These are phyloP conservation scores for Pseudocercospora eumusae DNA, from an alignment of 2,329 filamentous ascomycete genomes.

Conservation along the genomic window DNA sequence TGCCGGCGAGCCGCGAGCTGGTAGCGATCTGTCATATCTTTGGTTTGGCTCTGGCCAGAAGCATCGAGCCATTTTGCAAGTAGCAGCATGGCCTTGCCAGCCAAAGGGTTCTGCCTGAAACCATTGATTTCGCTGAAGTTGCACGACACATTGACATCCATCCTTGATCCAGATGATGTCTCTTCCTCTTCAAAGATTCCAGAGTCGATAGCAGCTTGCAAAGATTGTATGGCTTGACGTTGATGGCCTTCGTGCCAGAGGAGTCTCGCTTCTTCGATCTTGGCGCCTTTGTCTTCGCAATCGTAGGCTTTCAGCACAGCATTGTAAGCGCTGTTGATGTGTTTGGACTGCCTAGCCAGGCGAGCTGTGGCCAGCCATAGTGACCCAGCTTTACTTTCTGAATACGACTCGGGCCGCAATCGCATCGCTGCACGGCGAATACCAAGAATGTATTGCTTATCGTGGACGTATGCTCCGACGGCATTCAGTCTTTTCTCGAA, in stretches of 20 bases:
- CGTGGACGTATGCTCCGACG: slow-evolving; percentile 81
- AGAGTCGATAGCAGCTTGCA: slow-evolving; percentile 80
- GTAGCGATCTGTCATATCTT: slow-evolving; percentile 77
- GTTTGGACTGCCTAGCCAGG: slow-evolving; percentile 81
- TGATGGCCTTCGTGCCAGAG: slow-evolving; percentile 93
- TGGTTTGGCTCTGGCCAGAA: slow-evolving; percentile 88
- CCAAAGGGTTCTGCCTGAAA: slow-evolving; percentile 59
- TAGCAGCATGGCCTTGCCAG: slow-evolving; percentile 79
- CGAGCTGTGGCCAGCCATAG: slow-evolving; percentile 84
- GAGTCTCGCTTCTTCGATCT: slow-evolving; percentile 89
- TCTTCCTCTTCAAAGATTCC: slow-evolving; percentile 63
- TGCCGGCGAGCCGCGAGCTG: slow-evolving; percentile 72
- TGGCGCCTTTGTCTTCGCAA: slow-evolving; percentile 81
- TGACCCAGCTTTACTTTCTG: slow-evolving; percentile 72
- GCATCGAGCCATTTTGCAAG: slow-evolving; percentile 96
- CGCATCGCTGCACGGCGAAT: slow-evolving; percentile 81
- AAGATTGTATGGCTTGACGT: slow-evolving; percentile 88
- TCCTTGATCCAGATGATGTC: slow-evolving; percentile 12
- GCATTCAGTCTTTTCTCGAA: slow-evolving; percentile 73
- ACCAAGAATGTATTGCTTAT: slow-evolving; percentile 91
- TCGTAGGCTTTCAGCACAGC: slow-evolving; percentile 86
- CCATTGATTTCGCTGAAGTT: slow-evolving; percentile 34
- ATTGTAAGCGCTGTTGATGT: slow-evolving; percentile 85
- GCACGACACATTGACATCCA: slow-evolving; percentile 17
- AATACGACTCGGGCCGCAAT: slow-evolving; percentile 49